Conservation (phyloP, 768 basidiomycete genomes). For the Panaeolus cyanescens region DNA sequence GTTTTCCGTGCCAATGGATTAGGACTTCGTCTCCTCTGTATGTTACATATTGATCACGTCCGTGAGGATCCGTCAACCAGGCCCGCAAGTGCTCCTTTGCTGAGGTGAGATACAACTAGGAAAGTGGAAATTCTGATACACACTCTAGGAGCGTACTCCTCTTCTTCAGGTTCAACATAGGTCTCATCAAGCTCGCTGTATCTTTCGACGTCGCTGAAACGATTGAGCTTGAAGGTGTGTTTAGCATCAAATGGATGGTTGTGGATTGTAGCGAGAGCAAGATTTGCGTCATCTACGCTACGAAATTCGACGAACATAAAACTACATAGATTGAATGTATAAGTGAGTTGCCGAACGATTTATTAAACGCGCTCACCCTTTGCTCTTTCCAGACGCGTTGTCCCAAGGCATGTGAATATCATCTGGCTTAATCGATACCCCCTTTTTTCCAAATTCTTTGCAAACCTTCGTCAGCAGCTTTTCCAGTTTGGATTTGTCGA, state of each 20-base stretch:
- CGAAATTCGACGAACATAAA: conserved; percentile 84
- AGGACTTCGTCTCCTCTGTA: conserved; percentile 91
- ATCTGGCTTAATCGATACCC: conserved; percentile 72
- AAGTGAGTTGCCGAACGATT: background rate
- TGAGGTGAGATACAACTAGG: conserved; percentile 4
- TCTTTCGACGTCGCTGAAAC: conserved; percentile 87
- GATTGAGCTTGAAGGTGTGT: conserved; percentile 83
- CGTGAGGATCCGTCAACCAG: conserved; percentile 91
- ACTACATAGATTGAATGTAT: conserved; percentile 39
- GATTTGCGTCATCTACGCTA: conserved; percentile 66
- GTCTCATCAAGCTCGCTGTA: conserved; percentile 77
- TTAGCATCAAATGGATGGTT: conserved; percentile 85
- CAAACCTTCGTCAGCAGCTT: conserved; percentile 78
- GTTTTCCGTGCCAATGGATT: conserved; percentile 92
- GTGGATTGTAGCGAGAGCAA: conserved; percentile 68
- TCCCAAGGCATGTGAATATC: conserved; percentile 91
- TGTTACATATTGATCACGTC: conserved; percentile 94
- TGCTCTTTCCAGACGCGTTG: conserved; percentile 78
- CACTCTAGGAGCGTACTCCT: conserved; percentile 79
- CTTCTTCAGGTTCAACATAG: conserved; percentile 72
- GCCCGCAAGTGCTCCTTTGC: conserved; percentile 91
- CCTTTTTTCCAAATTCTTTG: conserved; percentile 84
- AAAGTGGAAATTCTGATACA: conserved; percentile 10
- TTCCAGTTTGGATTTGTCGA: conserved; percentile 84
- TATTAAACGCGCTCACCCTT: conserved; percentile 64